phyloP scores from a whole-genome alignment of 179 eudicot species.

The Silene noctiflora region DNA sequence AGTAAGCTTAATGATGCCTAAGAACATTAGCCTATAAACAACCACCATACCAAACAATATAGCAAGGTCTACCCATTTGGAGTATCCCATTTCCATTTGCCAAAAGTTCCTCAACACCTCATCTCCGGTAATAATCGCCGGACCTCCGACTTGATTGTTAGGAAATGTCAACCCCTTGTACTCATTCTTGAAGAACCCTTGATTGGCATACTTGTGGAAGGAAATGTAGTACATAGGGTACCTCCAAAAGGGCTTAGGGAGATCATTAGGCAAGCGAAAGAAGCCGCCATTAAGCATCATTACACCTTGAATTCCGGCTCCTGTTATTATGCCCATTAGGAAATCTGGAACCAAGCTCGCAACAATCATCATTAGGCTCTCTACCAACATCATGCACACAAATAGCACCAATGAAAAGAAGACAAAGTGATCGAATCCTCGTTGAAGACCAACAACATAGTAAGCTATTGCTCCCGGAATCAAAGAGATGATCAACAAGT shows the following conservation, averaged over 20 bases:
- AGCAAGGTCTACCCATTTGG: slow-evolving; percentile 70
- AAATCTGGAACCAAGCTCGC: slow-evolving; percentile 59
- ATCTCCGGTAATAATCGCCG: slow-evolving; percentile 34
- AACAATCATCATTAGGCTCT: slow-evolving; percentile 72
- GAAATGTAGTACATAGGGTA: slow-evolving; percentile 67
- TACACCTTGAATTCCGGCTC: slow-evolving; percentile 59
- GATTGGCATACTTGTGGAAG: slow-evolving; percentile 50
- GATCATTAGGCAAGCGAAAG: slow-evolving; percentile 55
- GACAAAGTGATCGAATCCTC: slow-evolving; percentile 38
- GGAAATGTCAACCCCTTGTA: slow-evolving; percentile 52
- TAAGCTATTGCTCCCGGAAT: slow-evolving; percentile 64
- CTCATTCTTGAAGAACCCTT: slow-evolving; percentile 76
- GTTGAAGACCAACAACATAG: slow-evolving; percentile 56
- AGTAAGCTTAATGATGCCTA: slow-evolving; percentile 35
- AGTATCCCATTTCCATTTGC: slow-evolving; percentile 56
- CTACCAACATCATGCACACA: slow-evolving; percentile 48
- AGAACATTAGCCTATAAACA: slow-evolving; percentile 52
- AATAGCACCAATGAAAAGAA: slow-evolving; percentile 46
- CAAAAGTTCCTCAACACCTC: slow-evolving; percentile 41
- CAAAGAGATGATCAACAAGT: slow-evolving; percentile 45
- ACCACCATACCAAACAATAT: slow-evolving; percentile 62
- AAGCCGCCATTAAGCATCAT: slow-evolving; percentile 69
- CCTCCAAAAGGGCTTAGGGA: slow-evolving; percentile 61
- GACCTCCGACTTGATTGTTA: slow-evolving; percentile 25
- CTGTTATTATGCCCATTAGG: slow-evolving; percentile 65